Evolutionary conservation across 2,329 filamentous ascomycete species (phyloP).

Genomic region (Hypomyces perniciosus): DNA sequence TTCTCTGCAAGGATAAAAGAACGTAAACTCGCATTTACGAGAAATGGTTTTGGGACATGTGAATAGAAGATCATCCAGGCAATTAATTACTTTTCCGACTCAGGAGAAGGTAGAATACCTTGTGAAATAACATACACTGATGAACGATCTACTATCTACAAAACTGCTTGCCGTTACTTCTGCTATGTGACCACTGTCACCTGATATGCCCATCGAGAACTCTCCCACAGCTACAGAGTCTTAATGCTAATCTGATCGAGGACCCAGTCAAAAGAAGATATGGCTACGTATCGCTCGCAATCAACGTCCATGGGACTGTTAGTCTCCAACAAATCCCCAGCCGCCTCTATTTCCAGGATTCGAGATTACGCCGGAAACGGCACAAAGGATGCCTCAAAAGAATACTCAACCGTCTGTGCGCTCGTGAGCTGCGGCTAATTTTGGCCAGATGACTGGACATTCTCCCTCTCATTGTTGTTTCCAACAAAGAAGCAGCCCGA

Average conservation of each 20-base stretch:
- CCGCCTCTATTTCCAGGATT: neutral
- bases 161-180: neutral
- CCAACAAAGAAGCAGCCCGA: conserved; percentile 5
- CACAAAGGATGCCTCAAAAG: neutral
- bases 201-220: no score
- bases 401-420: neutral
- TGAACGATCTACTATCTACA: neutral
- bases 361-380: neutral
- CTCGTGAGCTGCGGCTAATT: neutral
- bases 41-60: conserved; percentile 39
- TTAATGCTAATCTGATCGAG: no score
- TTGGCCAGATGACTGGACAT: neutral
- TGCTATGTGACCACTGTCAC: no score
- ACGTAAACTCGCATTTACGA: conserved; percentile 44
- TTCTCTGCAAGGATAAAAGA: conserved; percentile 30
- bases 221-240: no score
- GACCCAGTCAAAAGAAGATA: no score
- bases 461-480: neutral
- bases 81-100: conserved; percentile 51
- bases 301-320: neutral
- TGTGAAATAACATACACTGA: conserved; percentile 24
- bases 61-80: conserved; percentile 49
- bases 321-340: neutral
- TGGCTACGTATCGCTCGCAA: no score
- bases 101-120: conserved; percentile 45